Evolutionary conservation across 2,329 filamentous ascomycete genomes (phyloP).

Genomic region (Ambrosiella xylebori): DNA sequence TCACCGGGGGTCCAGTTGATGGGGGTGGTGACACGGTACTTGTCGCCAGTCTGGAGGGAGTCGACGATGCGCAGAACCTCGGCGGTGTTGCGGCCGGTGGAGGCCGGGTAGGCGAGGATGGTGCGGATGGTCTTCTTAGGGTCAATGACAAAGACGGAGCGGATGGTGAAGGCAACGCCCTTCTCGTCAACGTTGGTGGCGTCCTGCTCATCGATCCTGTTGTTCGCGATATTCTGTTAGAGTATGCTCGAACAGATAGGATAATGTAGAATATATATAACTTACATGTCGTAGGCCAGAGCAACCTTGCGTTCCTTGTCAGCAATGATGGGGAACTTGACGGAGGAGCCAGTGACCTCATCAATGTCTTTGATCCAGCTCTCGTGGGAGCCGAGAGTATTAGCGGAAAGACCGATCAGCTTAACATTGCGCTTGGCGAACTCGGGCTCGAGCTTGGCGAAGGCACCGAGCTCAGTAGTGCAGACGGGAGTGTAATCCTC

Average conservation of each 20-base stretch:
- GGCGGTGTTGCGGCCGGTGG: constrained; percentile 66
- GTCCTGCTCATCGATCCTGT: constrained; percentile 61
- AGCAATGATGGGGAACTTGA: constrained; percentile 65
- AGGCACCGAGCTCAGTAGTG: constrained; percentile 87
- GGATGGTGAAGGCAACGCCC: constrained; percentile 84
- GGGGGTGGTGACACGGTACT: constrained; percentile 72
- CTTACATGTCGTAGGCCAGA: constrained; percentile 61
- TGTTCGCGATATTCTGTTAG: constrained; percentile 11
- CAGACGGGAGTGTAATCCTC: constrained; percentile 90
- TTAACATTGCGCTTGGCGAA: constrained; percentile 77
- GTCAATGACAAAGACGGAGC: constrained; percentile 88
- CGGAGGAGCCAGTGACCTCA: constrained; percentile 54
- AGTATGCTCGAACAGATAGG: background rate
- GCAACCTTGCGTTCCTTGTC: constrained; percentile 64
- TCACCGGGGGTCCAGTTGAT: constrained; percentile 83
- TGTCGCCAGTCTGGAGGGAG: constrained; percentile 68
- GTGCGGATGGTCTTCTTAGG: constrained; percentile 84
- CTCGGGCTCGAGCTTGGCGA: constrained; percentile 75
- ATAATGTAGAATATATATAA: background rate
- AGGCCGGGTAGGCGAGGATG: constrained; percentile 84
- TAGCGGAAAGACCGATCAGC: constrained; percentile 79
- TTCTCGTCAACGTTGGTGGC: constrained; percentile 65
- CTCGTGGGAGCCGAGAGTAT: constrained; percentile 67
- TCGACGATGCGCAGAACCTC: constrained; percentile 67
- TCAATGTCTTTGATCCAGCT: constrained; percentile 83